phyloP scores from a whole-genome alignment of 148 eudicot genomes.

The Linanthus parryae region DNA sequence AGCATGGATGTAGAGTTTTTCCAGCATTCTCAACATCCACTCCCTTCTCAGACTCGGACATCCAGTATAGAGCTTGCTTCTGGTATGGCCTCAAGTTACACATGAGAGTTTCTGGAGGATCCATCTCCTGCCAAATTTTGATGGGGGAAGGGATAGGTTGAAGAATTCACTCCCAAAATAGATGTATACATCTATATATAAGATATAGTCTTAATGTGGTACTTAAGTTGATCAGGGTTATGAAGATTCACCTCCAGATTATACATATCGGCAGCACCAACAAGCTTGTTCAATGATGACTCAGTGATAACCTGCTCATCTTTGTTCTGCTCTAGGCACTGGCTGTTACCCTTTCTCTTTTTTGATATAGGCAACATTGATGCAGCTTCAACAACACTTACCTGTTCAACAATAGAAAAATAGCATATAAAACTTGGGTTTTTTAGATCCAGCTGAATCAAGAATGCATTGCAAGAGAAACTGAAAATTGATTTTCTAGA shows the following conservation, averaged over 20 bases:
- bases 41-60: conserved; percentile 48
- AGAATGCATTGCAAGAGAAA: background rate
- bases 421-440: conserved; percentile 3
- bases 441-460: background rate
- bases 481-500: too few relatives aligned
- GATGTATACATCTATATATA: too few relatives aligned
- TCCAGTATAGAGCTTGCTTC: conserved; percentile 72
- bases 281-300: conserved; percentile 55
- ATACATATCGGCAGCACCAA: conserved; percentile 54
- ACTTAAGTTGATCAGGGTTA: too few relatives aligned
- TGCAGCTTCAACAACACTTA: conserved; percentile 15
- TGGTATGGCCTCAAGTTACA: conserved; percentile 67
- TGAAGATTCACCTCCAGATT: conserved; percentile 43
- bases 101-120: conserved; percentile 44
- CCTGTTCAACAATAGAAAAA: too few relatives aligned
- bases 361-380: conserved; percentile 27
- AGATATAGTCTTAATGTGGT: too few relatives aligned
- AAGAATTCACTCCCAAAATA: too few relatives aligned
- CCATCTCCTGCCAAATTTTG: conserved; percentile 44
- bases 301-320: conserved; percentile 52
- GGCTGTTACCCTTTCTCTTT: conserved; percentile 24
- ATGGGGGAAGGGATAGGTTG: background rate
- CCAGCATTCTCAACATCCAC: conserved; percentile 38
- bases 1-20: conserved; percentile 69
- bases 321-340: conserved; percentile 19